Conservation (phyloP, 768 basidiomycete species). For the Termitomyces eurrhizus region DNA sequence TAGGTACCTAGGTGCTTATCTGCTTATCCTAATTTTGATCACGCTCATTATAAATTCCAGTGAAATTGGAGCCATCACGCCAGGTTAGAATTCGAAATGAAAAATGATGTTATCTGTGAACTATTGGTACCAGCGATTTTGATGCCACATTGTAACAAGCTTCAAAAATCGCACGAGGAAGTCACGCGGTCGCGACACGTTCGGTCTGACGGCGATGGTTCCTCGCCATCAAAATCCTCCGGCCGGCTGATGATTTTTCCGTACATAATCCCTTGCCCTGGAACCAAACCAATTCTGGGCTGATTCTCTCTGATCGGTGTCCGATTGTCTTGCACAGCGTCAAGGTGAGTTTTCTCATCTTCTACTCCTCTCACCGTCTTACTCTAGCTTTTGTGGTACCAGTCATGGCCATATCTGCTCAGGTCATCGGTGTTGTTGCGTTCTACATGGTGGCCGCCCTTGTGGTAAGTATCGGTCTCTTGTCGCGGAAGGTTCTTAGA, state of each 20-base stretch:
- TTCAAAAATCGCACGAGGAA: neutral
- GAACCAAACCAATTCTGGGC: neutral
- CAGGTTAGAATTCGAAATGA: neutral
- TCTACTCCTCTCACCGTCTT: neutral
- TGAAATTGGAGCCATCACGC: neutral
- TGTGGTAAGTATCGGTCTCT: conserved; percentile 42
- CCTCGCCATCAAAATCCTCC: neutral
- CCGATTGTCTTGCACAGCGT: neutral
- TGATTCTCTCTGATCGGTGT: conserved; percentile 1
- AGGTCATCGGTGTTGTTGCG: conserved; percentile 37
- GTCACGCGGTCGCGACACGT: neutral
- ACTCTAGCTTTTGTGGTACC: neutral
- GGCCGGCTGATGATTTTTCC: neutral
- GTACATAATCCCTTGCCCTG: neutral
- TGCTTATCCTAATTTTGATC: too few relatives aligned
- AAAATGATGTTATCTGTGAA: neutral
- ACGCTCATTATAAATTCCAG: neutral
- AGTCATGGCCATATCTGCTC: conserved; percentile 18
- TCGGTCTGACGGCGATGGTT: neutral
- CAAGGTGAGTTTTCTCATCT: neutral
- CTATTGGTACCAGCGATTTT: neutral
- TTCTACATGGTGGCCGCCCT: conserved; percentile 71
- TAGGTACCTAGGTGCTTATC: too few relatives aligned
- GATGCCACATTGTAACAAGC: neutral
- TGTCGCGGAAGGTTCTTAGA: neutral